A percentile compares a stretch with the other conserved stretches of the same genome.
phyloP scores from a whole-genome alignment of 1,284 basidiomycete genomes.

The Sanghuangporus weigelae region DNA sequence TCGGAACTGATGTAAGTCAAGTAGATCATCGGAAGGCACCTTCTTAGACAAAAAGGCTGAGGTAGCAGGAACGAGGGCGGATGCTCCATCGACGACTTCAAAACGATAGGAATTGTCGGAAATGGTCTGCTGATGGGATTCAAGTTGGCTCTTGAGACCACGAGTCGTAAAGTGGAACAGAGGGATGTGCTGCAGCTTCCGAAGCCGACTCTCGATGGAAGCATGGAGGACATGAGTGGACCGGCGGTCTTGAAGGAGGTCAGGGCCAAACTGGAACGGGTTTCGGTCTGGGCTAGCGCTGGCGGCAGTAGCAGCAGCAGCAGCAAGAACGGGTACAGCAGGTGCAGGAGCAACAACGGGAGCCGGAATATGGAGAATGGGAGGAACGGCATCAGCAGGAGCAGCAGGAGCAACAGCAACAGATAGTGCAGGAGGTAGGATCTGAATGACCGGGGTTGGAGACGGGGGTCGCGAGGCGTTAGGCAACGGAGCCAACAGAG shows the following conservation, averaged over 20 bases:
- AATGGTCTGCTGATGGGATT: background rate
- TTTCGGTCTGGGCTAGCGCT: background rate
- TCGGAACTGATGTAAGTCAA: background rate
- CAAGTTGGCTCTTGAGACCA: background rate
- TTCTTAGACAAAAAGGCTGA: background rate
- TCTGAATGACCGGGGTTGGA: no score
- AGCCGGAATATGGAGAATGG: background rate
- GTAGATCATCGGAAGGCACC: background rate
- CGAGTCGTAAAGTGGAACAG: background rate
- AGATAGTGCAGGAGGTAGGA: no score
- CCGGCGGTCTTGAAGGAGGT: background rate
- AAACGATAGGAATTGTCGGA: background rate
- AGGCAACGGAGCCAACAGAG: no score
- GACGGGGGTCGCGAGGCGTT: no score
- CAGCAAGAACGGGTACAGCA: background rate
- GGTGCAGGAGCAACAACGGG: background rate
- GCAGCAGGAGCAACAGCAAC: no score
- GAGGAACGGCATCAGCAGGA: no score
- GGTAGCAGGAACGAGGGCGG: background rate
- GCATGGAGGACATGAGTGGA: background rate
- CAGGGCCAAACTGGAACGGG: background rate
- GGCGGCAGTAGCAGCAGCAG: background rate
- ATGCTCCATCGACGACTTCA: background rate
- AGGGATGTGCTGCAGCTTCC: background rate
- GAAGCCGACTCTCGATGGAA: background rate